A percentile compares a stretch with the other conserved stretches of the same genome.
Evolutionary conservation across 2,329 filamentous ascomycete genomes (phyloP).

Genomic region (Trichoderma sp.): DNA sequence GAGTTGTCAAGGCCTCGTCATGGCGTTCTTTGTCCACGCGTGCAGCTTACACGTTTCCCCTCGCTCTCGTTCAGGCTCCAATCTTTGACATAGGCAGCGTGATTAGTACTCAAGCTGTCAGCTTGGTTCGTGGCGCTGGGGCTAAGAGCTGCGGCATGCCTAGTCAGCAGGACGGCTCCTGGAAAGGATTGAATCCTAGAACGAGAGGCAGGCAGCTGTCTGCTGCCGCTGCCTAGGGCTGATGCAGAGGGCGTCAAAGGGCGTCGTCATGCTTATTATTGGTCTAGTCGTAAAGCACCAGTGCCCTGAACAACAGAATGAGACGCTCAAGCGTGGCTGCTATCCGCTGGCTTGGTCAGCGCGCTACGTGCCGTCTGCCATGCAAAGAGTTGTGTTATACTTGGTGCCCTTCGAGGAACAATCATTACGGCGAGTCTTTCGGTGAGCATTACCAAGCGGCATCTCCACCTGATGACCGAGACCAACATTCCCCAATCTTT

Average conservation of each 20-base stretch:
- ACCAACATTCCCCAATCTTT: not conserved
- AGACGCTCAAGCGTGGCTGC: not conserved
- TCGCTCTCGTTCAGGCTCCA: constrained; percentile 2
- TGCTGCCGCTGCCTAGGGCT: constrained; percentile 16
- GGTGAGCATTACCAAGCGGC: constrained; percentile 18
- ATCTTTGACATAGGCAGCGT: not conserved
- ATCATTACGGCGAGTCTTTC: constrained; percentile 4
- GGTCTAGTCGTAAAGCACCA: constrained; percentile 4
- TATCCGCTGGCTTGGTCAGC: constrained; percentile 14
- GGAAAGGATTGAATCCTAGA: not conserved
- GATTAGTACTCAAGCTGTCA: not conserved
- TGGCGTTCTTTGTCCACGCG: not conserved
- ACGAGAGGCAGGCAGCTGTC: constrained; percentile 5
- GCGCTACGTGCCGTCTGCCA: not conserved
- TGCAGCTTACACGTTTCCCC: constrained; percentile 2
- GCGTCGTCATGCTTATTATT: constrained; percentile 8
- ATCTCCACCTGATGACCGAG: constrained; percentile 3
- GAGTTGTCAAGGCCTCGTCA: not conserved
- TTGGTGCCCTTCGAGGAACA: not conserved
- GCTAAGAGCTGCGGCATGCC: constrained; percentile 15
- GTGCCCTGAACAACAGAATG: not conserved
- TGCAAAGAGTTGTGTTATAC: no score
- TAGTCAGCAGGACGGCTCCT: constrained; percentile 1
- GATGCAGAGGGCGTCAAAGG: constrained; percentile 8
- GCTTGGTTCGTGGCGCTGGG: constrained; percentile 9